Percentiles rank a stretch among this genome's conserved stretches.
phyloP scores from a whole-genome alignment of 2,329 filamentous ascomycete species.

The Zasmidium angulare region DNA sequence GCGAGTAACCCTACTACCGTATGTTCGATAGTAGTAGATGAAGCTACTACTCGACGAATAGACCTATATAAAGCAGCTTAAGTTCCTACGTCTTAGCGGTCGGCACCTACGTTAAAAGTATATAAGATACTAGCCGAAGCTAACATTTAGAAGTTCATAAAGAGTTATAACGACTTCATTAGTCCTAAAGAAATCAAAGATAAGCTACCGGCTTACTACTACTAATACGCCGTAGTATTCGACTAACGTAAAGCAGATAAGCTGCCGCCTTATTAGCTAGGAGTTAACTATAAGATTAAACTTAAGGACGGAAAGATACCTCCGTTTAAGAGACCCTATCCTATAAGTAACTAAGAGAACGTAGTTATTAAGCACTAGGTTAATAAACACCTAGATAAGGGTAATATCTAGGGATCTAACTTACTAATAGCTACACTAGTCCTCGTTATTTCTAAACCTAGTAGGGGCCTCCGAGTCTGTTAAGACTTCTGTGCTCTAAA shows the following conservation, averaged over 20 bases:
- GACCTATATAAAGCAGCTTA: too few relatives aligned
- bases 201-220: not conserved
- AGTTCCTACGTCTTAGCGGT: too few relatives aligned
- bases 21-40: not conserved
- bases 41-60: not conserved
- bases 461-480: too few relatives aligned
- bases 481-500: too few relatives aligned
- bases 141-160: not conserved
- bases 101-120: too few relatives aligned
- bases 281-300: conserved; percentile 11
- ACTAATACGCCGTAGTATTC: not conserved
- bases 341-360: not conserved
- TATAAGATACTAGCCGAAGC: too few relatives aligned
- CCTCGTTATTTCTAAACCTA: conserved; percentile 6
- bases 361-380: too few relatives aligned
- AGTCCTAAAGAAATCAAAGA: not conserved
- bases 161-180: not conserved
- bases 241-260: not conserved
- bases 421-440: conserved; percentile 2
- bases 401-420: not conserved
- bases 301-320: not conserved
- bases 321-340: conserved; percentile 8
- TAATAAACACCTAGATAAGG: conserved; percentile 9
- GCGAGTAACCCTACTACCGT: too few relatives aligned
- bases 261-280: not conserved